Evolutionary conservation across 345 rosid species (phyloP).

Genomic region (Isatis tinctoria): DNA sequence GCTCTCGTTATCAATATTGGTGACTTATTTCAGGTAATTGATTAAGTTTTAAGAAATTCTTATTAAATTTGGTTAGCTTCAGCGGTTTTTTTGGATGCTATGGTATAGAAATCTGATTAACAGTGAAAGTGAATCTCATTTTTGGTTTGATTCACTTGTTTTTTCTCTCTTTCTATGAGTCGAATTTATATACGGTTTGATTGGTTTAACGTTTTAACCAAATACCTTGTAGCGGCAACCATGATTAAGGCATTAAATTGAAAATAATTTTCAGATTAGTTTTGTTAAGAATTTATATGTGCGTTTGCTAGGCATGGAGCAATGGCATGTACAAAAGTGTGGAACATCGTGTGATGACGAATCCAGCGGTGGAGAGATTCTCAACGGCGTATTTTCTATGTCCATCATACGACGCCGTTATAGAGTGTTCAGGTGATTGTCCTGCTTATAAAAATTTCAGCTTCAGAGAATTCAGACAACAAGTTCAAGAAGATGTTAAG

Average conservation of each 20-base stretch:
- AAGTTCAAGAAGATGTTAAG: conserved; percentile 80
- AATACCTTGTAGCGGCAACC: neutral
- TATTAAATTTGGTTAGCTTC: neutral
- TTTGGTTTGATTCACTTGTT: too few relatives aligned
- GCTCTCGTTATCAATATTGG: conserved; percentile 86
- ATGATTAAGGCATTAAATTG: neutral
- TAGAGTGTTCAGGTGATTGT: conserved; percentile 45
- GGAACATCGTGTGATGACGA: conserved; percentile 69
- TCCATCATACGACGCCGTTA: conserved; percentile 67
- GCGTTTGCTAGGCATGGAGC: conserved; percentile 77
- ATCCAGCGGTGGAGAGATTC: conserved; percentile 66
- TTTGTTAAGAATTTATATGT: neutral
- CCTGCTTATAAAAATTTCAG: conserved; percentile 60
- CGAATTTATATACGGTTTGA: too few relatives aligned
- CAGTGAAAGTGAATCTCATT: too few relatives aligned
- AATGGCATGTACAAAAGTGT: conserved; percentile 84
- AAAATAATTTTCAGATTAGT: too few relatives aligned
- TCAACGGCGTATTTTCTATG: conserved; percentile 93
- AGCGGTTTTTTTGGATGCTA: neutral
- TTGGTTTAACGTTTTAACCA: too few relatives aligned
- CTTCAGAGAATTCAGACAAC: conserved; percentile 65
- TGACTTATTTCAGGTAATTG: conserved; percentile 85
- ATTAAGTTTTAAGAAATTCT: neutral
- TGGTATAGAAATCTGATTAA: too few relatives aligned
- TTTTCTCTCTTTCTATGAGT: too few relatives aligned